phyloP scores from a whole-genome alignment of 495 filamentous ascomycete species.

The Glarea lozoyensis region DNA sequence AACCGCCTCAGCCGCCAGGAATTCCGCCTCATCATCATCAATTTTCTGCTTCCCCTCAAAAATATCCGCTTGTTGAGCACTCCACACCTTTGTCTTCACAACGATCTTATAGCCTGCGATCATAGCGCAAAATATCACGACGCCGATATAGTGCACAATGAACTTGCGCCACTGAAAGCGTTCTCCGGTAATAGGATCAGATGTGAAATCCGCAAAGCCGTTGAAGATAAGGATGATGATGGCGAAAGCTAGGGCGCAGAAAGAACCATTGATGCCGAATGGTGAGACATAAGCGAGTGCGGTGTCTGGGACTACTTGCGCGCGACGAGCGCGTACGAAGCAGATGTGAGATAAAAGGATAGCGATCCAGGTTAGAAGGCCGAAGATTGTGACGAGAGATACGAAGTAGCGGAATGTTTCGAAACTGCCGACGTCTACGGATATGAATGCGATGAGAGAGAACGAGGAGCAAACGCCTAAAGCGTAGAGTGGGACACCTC shows the following conservation, averaged over 20 bases:
- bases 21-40: conserved; percentile 65
- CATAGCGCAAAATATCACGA: conserved; percentile 45
- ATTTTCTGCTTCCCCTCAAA: conserved; percentile 60
- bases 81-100: conserved; percentile 36
- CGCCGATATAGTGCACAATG: conserved; percentile 49
- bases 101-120: conserved; percentile 47
- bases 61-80: conserved; percentile 46
- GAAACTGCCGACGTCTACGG: conserved; percentile 49
- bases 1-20: conserved; percentile 44
- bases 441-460: conserved; percentile 57
- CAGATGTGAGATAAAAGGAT: conserved; percentile 47
- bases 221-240: conserved; percentile 44
- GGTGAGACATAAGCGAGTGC: conserved; percentile 49
- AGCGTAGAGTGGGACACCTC: conserved; percentile 56
- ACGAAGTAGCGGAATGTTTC: conserved; percentile 57
- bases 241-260: conserved; percentile 47
- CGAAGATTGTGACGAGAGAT: conserved; percentile 47
- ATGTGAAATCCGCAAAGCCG: conserved; percentile 39
- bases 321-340: conserved; percentile 47
- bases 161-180: conserved; percentile 38
- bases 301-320: conserved; percentile 44
- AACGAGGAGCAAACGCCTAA: conserved; percentile 43
- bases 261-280: conserved; percentile 52
- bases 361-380: conserved; percentile 53
- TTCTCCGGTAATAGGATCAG: conserved; percentile 38